Percentiles rank a stretch among this genome's conserved stretches.
Conservation (phyloP, 23 red algal genomes). For the Gracilaria vermiculophylla region DNA sequence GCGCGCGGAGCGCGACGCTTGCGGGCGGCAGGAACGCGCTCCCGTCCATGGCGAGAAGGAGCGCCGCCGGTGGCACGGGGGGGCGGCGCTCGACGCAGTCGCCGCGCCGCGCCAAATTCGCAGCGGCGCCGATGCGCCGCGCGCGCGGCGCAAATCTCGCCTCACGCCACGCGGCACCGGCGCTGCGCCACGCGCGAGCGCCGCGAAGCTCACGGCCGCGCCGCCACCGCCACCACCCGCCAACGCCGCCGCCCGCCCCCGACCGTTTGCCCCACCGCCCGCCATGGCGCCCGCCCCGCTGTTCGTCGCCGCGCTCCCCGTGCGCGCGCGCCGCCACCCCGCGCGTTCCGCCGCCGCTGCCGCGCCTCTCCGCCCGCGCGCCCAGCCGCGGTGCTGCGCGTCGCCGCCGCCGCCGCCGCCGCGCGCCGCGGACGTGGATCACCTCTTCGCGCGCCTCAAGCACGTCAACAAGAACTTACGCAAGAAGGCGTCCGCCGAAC, state of each 20-base stretch:
- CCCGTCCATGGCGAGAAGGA: too few relatives aligned
- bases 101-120: too few relatives aligned
- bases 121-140: too few relatives aligned
- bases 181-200: too few relatives aligned
- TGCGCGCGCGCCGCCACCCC: not conserved
- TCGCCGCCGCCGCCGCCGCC: not conserved
- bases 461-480: slow-evolving; percentile 71
- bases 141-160: not conserved
- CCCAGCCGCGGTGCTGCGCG: not conserved
- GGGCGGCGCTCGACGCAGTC: too few relatives aligned
- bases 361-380: not conserved
- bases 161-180: not conserved
- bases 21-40: not conserved
- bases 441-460: slow-evolving; percentile 30
- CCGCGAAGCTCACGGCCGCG: too few relatives aligned
- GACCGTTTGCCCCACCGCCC: not conserved
- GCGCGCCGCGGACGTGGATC: not conserved
- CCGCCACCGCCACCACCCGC: too few relatives aligned
- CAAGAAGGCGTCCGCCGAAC: slow-evolving; percentile 39
- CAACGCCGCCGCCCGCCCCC: not conserved
- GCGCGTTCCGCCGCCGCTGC: not conserved
- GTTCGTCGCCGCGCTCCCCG: not conserved
- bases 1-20: not conserved
- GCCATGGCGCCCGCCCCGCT: not conserved
- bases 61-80: too few relatives aligned